phyloP scores from a whole-genome alignment of 139 green algal species.

The Micractinium sp. region DNA sequence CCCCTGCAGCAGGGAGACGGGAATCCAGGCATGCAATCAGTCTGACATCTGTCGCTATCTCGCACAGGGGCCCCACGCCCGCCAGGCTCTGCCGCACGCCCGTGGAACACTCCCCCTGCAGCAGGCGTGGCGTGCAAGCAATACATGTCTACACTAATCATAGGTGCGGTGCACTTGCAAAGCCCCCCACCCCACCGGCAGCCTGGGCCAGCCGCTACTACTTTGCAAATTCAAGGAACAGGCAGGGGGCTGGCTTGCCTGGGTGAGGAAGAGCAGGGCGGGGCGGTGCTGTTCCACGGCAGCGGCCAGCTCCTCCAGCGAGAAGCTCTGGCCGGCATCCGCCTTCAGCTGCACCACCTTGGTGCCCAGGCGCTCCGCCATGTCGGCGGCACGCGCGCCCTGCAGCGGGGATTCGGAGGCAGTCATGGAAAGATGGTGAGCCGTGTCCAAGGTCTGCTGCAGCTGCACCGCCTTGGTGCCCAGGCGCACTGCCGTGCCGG shows the following conservation, averaged over 20 bases:
- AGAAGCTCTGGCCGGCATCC: slow-evolving; percentile 50
- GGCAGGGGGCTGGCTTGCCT: background rate
- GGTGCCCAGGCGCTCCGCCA: slow-evolving; percentile 82
- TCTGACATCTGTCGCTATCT: too few species aligned
- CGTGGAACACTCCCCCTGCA: slow-evolving; percentile 82
- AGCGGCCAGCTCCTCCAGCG: slow-evolving; percentile 61
- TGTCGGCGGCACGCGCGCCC: slow-evolving; percentile 84
- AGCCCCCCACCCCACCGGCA: too few species aligned
- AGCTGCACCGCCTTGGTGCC: slow-evolving; percentile 46
- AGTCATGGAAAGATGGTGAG: slow-evolving; percentile 16
- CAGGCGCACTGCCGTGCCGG: slow-evolving; percentile 83
- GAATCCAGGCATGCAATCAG: background rate
- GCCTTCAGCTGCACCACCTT: slow-evolving; percentile 49
- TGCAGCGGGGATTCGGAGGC: background rate
- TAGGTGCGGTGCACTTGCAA: too few species aligned
- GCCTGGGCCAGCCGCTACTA: too few species aligned
- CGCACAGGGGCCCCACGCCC: slow-evolving; percentile 86
- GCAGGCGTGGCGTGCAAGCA: too few species aligned
- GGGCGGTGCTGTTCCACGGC: slow-evolving; percentile 83
- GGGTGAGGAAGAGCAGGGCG: slow-evolving; percentile 83
- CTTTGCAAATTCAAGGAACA: background rate
- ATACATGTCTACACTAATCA: too few species aligned
- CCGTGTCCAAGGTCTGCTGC: slow-evolving; percentile 22
- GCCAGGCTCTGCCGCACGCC: slow-evolving; percentile 78
- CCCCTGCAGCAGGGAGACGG: slow-evolving; percentile 25